Percentiles rank a stretch among this genome's conserved stretches.
These are phyloP conservation scores for Rosa multiflora DNA, from an alignment of 306 rosid species.

Conservation along the genomic window DNA sequence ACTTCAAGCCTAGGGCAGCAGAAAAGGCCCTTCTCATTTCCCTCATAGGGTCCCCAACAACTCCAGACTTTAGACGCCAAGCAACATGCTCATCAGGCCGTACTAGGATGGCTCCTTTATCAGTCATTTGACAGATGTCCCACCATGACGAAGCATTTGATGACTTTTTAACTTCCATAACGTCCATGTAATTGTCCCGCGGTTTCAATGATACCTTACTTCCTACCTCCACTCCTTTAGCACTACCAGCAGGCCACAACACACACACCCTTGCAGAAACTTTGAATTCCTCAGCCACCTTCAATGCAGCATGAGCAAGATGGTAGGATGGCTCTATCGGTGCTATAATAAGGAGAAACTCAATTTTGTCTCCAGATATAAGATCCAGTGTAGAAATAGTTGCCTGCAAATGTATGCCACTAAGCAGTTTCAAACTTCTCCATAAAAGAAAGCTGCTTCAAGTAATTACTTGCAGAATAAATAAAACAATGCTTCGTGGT, in stretches of 20 bases:
- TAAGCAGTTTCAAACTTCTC: not conserved
- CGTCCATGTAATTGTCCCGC: conserved; percentile 62
- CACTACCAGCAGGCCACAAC: conserved; percentile 56
- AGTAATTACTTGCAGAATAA: not conserved
- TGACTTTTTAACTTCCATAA: conserved; percentile 45
- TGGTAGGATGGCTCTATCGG: conserved; percentile 52
- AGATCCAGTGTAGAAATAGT: conserved; percentile 72
- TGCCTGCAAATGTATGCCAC: conserved; percentile 38
- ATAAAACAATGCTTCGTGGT: not conserved
- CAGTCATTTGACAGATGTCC: conserved; percentile 67
- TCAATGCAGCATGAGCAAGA: conserved; percentile 62
- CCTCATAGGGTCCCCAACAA: conserved; percentile 46
- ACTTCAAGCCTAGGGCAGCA: conserved; percentile 35
- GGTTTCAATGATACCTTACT: conserved; percentile 52
- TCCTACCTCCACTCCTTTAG: conserved; percentile 36
- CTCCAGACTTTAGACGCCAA: conserved; percentile 59
- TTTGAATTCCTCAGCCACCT: conserved; percentile 57
- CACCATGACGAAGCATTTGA: conserved; percentile 60
- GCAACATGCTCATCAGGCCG: conserved; percentile 87
- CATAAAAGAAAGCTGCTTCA: not conserved
- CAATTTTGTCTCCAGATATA: conserved; percentile 59
- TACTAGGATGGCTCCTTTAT: conserved; percentile 70
- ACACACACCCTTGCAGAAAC: conserved; percentile 57
- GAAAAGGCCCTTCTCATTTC: conserved; percentile 69
- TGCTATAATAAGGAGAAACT: conserved; percentile 74